A percentile compares a stretch with the other conserved stretches of the same genome.
These are phyloP conservation scores for Cucumis cinereus DNA, from an alignment of 306 rosid genomes.

Conservation along the genomic window DNA sequence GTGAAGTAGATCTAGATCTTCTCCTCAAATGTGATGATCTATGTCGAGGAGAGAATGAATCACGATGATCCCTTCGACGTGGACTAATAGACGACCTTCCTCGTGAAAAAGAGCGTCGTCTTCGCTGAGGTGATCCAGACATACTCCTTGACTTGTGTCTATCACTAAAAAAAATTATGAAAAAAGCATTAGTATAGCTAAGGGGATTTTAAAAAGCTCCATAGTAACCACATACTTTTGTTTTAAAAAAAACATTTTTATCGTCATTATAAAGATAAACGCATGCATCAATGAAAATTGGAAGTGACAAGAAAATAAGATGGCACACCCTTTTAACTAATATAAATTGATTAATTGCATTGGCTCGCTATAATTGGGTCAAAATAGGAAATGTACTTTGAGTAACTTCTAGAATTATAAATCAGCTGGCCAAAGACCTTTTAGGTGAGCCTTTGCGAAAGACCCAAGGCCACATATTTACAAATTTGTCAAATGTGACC, in stretches of 20 bases:
- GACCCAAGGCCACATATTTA: not conserved
- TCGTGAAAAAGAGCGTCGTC: slow-evolving; percentile 36
- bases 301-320: not conserved
- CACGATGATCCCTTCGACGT: slow-evolving; percentile 10
- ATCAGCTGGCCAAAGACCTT: slow-evolving; percentile 46
- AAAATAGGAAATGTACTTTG: slow-evolving; percentile 27
- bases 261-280: not conserved
- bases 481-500: not conserved
- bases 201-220: not conserved
- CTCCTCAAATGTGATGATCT: slow-evolving; percentile 12
- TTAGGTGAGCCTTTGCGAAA: slow-evolving; percentile 35
- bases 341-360: not conserved
- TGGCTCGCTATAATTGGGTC: not conserved
- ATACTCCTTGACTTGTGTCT: slow-evolving; percentile 41
- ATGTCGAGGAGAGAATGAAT: slow-evolving; percentile 23
- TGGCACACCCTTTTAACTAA: not conserved
- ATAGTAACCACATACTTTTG: not conserved
- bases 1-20: slow-evolving; percentile 18
- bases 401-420: slow-evolving; percentile 47
- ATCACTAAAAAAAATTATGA: slow-evolving; percentile 18
- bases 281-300: not conserved
- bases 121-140: slow-evolving; percentile 46
- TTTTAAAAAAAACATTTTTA: not conserved
- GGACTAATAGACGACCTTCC: slow-evolving; percentile 25
- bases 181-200: not conserved